phyloP scores from a whole-genome alignment of 768 basidiomycete genomes.

The Artomyces pyxidatus region DNA sequence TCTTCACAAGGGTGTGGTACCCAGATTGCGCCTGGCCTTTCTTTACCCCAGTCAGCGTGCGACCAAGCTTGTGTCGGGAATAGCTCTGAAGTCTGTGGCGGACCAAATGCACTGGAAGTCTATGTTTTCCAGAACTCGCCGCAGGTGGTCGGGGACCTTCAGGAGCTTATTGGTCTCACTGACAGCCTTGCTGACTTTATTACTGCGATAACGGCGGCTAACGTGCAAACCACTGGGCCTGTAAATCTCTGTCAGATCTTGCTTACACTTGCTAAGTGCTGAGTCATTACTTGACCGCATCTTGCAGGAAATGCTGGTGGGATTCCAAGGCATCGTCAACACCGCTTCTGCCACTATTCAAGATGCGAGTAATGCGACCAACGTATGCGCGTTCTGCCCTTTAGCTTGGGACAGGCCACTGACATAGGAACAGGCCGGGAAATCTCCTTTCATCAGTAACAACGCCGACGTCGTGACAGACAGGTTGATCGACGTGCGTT shows the following conservation, averaged over 20 bases:
- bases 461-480: neutral
- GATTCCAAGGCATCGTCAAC: neutral
- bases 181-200: neutral
- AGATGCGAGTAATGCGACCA: neutral
- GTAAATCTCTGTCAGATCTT: too few species aligned
- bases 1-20: conserved; percentile 1
- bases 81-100: neutral
- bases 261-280: too few species aligned
- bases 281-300: too few species aligned
- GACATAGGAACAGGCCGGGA: neutral
- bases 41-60: conserved; percentile 1
- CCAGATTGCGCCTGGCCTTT: neutral
- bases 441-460: neutral
- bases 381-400: neutral
- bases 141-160: neutral
- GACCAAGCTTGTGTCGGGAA: conserved; percentile 3
- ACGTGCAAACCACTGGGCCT: neutral
- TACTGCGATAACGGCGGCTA: neutral
- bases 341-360: neutral
- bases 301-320: neutral
- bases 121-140: neutral
- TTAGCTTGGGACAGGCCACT: neutral
- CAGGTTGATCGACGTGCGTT: neutral
- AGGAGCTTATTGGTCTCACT: neutral
- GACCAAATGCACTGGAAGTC: neutral